phyloP scores from a whole-genome alignment of 192 early-diverging fungal genomes.

The Pilaira anomala region DNA sequence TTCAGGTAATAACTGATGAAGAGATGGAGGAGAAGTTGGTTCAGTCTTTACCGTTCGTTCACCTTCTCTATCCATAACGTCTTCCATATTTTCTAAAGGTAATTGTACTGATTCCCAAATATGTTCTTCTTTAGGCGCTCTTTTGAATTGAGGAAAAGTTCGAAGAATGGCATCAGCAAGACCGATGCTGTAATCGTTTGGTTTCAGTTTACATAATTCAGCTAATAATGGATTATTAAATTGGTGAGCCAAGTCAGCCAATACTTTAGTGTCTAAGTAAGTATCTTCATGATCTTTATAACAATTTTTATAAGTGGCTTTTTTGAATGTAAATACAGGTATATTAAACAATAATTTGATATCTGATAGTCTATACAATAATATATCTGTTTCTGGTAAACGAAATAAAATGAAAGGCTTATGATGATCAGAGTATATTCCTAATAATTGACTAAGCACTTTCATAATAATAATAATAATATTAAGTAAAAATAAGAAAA shows the following conservation, averaged over 20 bases:
- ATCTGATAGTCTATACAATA: constrained; percentile 12
- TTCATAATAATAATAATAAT: constrained; percentile 6
- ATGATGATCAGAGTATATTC: constrained; percentile 8
- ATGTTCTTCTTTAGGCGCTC: constrained; percentile 8
- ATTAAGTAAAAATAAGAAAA: background rate
- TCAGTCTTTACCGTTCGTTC: background rate
- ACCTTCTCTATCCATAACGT: background rate
- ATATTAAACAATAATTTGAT: constrained; percentile 2
- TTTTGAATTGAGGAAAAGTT: constrained; percentile 14
- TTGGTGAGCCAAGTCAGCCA: constrained; percentile 25
- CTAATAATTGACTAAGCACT: constrained; percentile 15
- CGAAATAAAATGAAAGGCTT: constrained; percentile 15
- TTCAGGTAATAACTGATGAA: background rate
- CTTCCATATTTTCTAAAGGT: background rate
- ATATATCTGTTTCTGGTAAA: constrained; percentile 5
- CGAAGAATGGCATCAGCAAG: constrained; percentile 14
- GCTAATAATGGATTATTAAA: constrained; percentile 26
- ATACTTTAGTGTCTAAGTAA: constrained; percentile 29
- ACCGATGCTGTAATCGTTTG: constrained; percentile 10
- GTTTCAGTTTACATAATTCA: constrained; percentile 32
- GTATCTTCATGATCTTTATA: constrained; percentile 29
- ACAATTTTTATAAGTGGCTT: background rate
- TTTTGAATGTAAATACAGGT: background rate
- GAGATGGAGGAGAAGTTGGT: background rate
- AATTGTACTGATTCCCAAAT: constrained; percentile 14